Evolutionary conservation across 2,329 filamentous ascomycete genomes (phyloP), one percentile per base, ranked within the genome.

Genomic region (Cercospora zeae-maydis): DNA sequence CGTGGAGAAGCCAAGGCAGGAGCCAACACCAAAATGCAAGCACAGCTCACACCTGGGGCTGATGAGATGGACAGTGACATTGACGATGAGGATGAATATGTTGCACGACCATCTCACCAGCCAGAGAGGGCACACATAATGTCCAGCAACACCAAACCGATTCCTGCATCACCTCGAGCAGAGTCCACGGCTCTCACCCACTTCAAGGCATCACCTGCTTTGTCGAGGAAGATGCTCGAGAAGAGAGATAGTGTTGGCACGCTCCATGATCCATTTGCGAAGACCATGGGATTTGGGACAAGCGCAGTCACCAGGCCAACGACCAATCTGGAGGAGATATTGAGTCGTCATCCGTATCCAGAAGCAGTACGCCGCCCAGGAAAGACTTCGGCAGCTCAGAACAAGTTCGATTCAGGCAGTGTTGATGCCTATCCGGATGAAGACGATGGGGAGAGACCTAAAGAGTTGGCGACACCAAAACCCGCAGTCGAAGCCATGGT

Each of bases 91-190:
- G 30, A 49, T 37, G 36, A 30, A 13, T 65, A 58, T 27, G 31
- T 21, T 14, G 58, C 55, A 30, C 66, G 59, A 30, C 63, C 60
- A 11, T 64, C 62, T 7, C 60, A 66, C 37, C 65, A 63, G 42
- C 54, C 62, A 21, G 47, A 36, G 34, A 24, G 14, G 36, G 36
- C 42, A 31, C 49, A 67, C 24, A 31, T 55, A 13, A 39, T 78
- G 10, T 78, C 77, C 1, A 79, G 77, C 68, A 80, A 79, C 57
- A 75, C 69, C 42, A 81, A 72, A 73, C 78, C 63, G 67, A 70
- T 72, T 68, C 80, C 71, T 75, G 78, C 66, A 71, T 79, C 75
- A 19, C 78, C 78, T 27, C 67, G 70, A 39, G 75, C 73, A 49
- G 73, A 74, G 4, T 79, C 78, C 67, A 83, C 73, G 63, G 74